Base-by-base conservation (phyloP, 139 green algal genomes). In the Chlorella sp. region DNA sequence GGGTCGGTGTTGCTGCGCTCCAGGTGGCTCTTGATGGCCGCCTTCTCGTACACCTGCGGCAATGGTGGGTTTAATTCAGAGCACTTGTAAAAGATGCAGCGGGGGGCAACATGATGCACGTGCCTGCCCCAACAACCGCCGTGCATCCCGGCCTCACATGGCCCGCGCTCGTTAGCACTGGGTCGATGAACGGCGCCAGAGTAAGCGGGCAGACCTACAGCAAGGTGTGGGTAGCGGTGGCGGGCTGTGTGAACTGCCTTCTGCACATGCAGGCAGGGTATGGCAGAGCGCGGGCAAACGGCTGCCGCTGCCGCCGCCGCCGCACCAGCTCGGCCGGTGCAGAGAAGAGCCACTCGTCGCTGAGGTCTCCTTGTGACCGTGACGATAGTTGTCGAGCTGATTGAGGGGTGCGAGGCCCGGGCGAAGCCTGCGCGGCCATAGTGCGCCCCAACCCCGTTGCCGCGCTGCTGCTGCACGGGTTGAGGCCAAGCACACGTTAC, bases 1-100 rank as follows among this genome's bases (percentile, higher is more conserved):
- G 91, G 91, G 81, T 94, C 91, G 20, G 76, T 82, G 81, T 3
- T 8, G 82, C 28, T 84, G 44, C 30, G 72, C 62, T 40, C 60
- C 73, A 83, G 64, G 30, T 86, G 80, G 2, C 65, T 60, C 46
- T 90, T 77, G 26, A 94, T 90, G 1, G 91, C 88, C 8, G 76
- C 58, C 0, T 88, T 84, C 64, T 94, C 91, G 43, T 94, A 94
- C 19, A 94, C 88, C 83, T 90, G 83, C 36, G 43, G 26, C 40
- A 14, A n/a, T 9, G 19, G 22, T 44, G 40, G 41, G 19, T 32
- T 26, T 22, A 2, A 60, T 24, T 32, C 6, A 6, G 17, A 48
- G 69, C 16, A 69, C 3, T 7, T 16, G 17, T 24, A 44, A 64
- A 5, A 65, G 5, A 22, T 24, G n/a, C 30, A 65, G 32, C 14